Conservation (phyloP, 2,329 filamentous ascomycete genomes). For the Raffaelea deltoideospora region DNA sequence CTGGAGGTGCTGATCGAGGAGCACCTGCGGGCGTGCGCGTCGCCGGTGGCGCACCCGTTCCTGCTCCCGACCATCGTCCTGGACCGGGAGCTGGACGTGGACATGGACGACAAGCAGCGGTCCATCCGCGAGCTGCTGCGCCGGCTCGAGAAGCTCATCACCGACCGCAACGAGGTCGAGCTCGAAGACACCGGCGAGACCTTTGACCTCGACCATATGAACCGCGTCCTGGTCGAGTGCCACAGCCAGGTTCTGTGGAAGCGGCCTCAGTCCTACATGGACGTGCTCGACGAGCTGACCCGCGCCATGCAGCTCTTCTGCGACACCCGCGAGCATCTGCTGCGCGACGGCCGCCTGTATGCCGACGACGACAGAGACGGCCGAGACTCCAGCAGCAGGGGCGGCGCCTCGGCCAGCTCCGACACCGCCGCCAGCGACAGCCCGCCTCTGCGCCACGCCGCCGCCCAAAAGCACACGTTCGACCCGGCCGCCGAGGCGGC, state of each 20-base stretch:
- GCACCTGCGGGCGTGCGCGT: conserved; percentile 33
- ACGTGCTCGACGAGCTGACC: conserved; percentile 10
- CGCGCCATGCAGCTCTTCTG: conserved; percentile 9
- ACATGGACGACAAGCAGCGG: conserved; percentile 46
- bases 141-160: conserved; percentile 44
- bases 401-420: too few species aligned
- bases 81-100: conserved; percentile 38
- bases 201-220: conserved; percentile 44
- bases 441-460: too few species aligned
- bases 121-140: conserved; percentile 48
- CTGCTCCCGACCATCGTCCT: conserved; percentile 44
- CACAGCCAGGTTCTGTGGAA: conserved; percentile 22
- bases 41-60: conserved; percentile 40
- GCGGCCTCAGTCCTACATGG: conserved; percentile 39
- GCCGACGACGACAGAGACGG: too few species aligned
- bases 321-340: conserved; percentile 2
- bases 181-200: conserved; percentile 36
- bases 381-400: too few species aligned
- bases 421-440: too few species aligned
- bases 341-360: not conserved
- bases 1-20: conserved; percentile 28
- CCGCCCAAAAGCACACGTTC: too few species aligned
- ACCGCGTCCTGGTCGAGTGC: conserved; percentile 47
- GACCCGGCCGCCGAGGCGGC: conserved; percentile 14
- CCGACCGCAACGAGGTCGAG: conserved; percentile 43